Evolutionary conservation across 345 rosid species (phyloP), one percentile per base, ranked within the genome.

Genomic region (Populus pruinosa): DNA sequence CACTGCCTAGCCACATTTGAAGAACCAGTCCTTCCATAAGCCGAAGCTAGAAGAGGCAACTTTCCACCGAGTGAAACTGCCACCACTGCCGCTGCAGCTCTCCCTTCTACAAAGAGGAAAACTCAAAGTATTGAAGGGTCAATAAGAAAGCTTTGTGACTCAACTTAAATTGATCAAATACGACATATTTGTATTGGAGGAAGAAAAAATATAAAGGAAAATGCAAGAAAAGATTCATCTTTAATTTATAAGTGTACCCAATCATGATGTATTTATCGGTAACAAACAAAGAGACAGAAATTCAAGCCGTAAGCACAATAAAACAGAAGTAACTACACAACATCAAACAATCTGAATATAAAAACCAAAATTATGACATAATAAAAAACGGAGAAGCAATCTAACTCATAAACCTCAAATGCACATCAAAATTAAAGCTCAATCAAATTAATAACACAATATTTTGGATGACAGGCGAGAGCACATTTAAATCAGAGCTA

Each of bases 21-120:
- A 49, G 98, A 92, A 72, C 84, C 87, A 74, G 87, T 77, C 75
- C 85, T 77, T 47, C 79, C 81, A 74, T 81, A 86, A 62, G 81
- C 85, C 12, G 99, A 84, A 78, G 88, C 89, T 65, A 91, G 76
- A 38, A 81, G 59, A 49, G 91, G 85, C 47, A 83, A 80, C 86
- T 89, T 93, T 56, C 92, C 87, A 41, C 82, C 78, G 47, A 87
- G 79, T 14, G 94, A 78, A 80, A 89, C 94, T 1, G 93, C 90
- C 0, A 92, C 87, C 18, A 94, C 98, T 1, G 97, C 88, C 27
- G 88, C 96, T 43, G 82, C 88, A 55, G 93, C 85, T 81, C 92
- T 67, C 76, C 96, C 96, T 82, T 85, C 97, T 92, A 81, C 80
- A 77, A 66, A 79, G 8, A 29, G 21, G 38, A 36, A 33, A 63